Evolutionary conservation across 164 flowering plant genomes (phyloP).

Genomic region (Saururus chinensis): DNA sequence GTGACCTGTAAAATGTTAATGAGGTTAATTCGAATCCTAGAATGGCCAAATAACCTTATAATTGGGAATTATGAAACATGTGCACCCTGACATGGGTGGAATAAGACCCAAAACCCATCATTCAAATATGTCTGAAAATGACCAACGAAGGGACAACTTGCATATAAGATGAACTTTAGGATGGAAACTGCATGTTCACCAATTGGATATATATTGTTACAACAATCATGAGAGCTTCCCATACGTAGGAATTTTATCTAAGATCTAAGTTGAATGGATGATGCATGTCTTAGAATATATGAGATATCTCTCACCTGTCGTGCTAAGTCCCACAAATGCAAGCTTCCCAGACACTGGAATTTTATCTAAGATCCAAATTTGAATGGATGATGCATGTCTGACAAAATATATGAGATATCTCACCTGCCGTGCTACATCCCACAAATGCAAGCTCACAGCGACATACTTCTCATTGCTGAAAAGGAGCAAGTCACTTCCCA

Average conservation of each 20-base stretch:
- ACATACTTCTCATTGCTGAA: slow-evolving; percentile 92
- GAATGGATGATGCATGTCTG: not conserved
- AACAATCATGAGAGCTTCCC: not conserved
- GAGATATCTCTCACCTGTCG: slow-evolving; percentile 10
- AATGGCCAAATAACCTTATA: too few species aligned
- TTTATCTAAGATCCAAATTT: not conserved
- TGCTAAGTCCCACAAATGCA: slow-evolving; percentile 87
- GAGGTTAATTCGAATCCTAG: not conserved
- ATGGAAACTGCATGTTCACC: not conserved
- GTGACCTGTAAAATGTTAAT: slow-evolving; percentile 46
- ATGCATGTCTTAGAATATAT: not conserved
- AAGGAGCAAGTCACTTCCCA: slow-evolving; percentile 90
- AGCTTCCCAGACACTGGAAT: slow-evolving; percentile 21
- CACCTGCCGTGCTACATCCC: slow-evolving; percentile 53
- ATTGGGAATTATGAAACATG: too few species aligned
- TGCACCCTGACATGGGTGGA: not conserved
- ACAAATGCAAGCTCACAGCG: slow-evolving; percentile 93
- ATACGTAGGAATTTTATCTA: not conserved
- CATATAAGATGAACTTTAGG: too few species aligned
- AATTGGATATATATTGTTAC: too few species aligned
- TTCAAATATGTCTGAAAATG: too few species aligned
- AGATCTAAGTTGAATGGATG: not conserved
- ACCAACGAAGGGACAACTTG: not conserved
- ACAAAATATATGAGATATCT: not conserved
- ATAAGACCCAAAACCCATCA: not conserved